Conservation (phyloP, 1,139 yeast genomes). For the Eremothecium cymbalariae region DNA sequence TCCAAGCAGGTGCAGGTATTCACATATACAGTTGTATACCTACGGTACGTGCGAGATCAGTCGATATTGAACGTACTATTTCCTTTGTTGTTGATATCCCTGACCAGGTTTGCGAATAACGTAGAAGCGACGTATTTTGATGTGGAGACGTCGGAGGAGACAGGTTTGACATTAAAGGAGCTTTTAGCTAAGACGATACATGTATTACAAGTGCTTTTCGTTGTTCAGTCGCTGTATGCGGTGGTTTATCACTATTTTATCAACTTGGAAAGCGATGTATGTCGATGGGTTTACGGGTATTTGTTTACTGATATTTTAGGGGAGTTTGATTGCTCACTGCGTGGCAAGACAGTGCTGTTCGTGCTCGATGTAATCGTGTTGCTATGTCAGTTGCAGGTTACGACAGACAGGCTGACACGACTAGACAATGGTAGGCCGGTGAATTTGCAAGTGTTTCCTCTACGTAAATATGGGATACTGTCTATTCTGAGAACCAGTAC, state of each 20-base stretch:
- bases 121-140: slow-evolving; percentile 9
- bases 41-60: slow-evolving; percentile 12
- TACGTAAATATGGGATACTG: slow-evolving; percentile 16
- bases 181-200: slow-evolving; percentile 12
- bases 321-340: slow-evolving; percentile 17
- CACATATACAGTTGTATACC: slow-evolving; percentile 9
- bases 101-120: slow-evolving; percentile 8
- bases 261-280: slow-evolving; percentile 13
- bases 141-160: slow-evolving; percentile 5
- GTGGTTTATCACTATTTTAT: slow-evolving; percentile 13
- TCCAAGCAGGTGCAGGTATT: not conserved
- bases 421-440: slow-evolving; percentile 10
- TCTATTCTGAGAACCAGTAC: slow-evolving; percentile 14
- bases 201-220: slow-evolving; percentile 12
- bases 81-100: slow-evolving; percentile 9
- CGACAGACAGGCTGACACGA: slow-evolving; percentile 12
- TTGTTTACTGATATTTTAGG: slow-evolving; percentile 16
- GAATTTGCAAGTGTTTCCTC: slow-evolving; percentile 10
- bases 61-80: slow-evolving; percentile 11
- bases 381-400: slow-evolving; percentile 11
- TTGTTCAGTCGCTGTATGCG: slow-evolving; percentile 13
- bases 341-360: slow-evolving; percentile 13
- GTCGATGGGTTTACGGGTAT: slow-evolving; percentile 14
- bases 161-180: slow-evolving; percentile 9
- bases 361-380: slow-evolving; percentile 14